These are phyloP conservation scores for Triglochin maritima DNA, from an alignment of 106 monocot species.

Conservation along the genomic window DNA sequence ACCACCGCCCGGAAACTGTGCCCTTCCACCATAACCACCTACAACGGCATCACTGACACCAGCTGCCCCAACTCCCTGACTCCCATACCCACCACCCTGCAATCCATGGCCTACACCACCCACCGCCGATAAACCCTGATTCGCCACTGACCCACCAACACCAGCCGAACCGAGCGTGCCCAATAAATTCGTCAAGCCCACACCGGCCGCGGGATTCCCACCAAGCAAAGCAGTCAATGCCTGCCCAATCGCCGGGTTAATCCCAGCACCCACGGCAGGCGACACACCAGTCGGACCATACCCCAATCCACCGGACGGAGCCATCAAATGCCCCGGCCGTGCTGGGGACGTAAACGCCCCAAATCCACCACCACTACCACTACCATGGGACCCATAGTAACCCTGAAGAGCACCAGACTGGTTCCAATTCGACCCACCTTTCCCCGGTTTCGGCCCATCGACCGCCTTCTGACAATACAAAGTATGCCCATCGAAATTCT, in stretches of 20 bases:
- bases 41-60: conserved; percentile 11
- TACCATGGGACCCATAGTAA: background rate
- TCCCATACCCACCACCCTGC: conserved; percentile 37
- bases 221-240: conserved; percentile 44
- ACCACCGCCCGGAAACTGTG: conserved; percentile 29
- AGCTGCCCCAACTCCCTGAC: conserved; percentile 19
- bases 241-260: conserved; percentile 46
- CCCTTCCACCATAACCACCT: conserved; percentile 26
- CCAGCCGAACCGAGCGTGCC: conserved; percentile 19
- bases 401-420: conserved; percentile 1
- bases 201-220: conserved; percentile 29
- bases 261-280: background rate
- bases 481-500: conserved; percentile 66
- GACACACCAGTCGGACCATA: conserved; percentile 17
- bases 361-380: conserved; percentile 2
- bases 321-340: conserved; percentile 43
- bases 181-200: conserved; percentile 41
- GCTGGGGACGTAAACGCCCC: conserved; percentile 9
- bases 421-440: conserved; percentile 12
- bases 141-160: conserved; percentile 6
- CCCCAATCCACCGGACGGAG: conserved; percentile 34
- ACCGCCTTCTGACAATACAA: conserved; percentile 81
- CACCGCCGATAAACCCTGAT: conserved; percentile 10
- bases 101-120: conserved; percentile 14
- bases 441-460: conserved; percentile 61